phyloP scores from a whole-genome alignment of 1,284 basidiomycete genomes.

The Waitea zeae region DNA sequence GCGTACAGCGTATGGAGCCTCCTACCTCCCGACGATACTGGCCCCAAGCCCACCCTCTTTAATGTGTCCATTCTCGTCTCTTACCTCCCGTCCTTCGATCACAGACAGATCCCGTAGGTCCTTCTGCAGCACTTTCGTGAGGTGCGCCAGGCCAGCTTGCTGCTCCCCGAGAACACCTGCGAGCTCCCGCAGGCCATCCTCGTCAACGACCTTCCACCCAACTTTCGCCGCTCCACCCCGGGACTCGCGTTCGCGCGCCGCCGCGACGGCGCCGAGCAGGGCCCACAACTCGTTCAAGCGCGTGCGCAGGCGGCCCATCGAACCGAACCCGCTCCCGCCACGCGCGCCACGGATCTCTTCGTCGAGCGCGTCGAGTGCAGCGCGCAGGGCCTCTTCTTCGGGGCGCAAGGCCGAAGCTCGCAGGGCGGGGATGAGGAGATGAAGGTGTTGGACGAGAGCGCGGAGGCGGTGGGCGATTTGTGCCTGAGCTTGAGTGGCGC shows the following conservation, averaged over 20 bases:
- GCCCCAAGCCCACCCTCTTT: constrained; percentile 8
- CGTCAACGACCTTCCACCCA: constrained; percentile 76
- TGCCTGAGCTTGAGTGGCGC: constrained; percentile 48
- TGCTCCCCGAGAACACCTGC: constrained; percentile 67
- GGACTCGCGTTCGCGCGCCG: constrained; percentile 39
- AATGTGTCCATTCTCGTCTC: constrained; percentile 11
- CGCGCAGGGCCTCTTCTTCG: constrained; percentile 62
- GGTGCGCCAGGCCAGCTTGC: constrained; percentile 64
- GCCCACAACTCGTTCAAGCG: constrained; percentile 80
- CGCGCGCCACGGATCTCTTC: constrained; percentile 46
- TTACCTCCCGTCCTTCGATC: constrained; percentile 36
- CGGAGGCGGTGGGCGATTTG: constrained; percentile 65
- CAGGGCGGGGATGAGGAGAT: constrained; percentile 63
- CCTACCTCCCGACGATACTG: too few relatives aligned
- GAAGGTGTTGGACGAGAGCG: constrained; percentile 57
- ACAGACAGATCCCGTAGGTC: constrained; percentile 55
- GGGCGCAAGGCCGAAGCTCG: constrained; percentile 66
- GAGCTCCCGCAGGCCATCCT: constrained; percentile 64
- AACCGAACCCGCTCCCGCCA: too few relatives aligned
- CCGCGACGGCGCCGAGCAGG: constrained; percentile 60
- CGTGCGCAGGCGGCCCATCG: constrained; percentile 50
- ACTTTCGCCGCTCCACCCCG: constrained; percentile 24
- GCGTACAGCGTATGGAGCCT: too few relatives aligned
- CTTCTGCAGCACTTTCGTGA: constrained; percentile 58
- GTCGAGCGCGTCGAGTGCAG: constrained; percentile 57